A percentile compares a stretch with the other conserved stretches of the same genome.
Evolutionary conservation across 305 asterid genomes (phyloP).

Genomic region (Fraxinus greggii): DNA sequence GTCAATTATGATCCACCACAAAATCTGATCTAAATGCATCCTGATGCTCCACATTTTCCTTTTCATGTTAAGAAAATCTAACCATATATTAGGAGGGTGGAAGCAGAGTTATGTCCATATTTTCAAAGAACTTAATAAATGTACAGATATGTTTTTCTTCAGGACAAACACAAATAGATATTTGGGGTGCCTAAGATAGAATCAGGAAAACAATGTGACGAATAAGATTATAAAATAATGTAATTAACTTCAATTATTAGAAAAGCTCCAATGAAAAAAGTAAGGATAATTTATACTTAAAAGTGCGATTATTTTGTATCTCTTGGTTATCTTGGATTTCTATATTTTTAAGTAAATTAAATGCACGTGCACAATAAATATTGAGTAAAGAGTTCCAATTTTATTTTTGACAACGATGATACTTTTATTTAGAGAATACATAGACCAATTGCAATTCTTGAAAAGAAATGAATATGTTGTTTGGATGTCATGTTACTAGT

Average conservation of each 20-base stretch:
- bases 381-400: not conserved
- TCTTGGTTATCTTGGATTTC: not conserved
- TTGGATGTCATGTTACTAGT: not conserved
- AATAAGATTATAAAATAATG: not conserved
- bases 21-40: not conserved
- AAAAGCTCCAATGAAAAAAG: not conserved
- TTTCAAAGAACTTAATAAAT: not conserved
- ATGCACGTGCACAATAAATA: not conserved
- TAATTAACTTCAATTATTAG: not conserved
- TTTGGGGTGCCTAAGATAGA: not conserved
- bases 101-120: not conserved
- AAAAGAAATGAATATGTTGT: not conserved
- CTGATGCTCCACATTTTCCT: constrained; percentile 9
- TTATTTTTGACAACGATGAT: not conserved
- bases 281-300: not conserved
- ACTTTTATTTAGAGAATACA: not conserved
- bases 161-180: not conserved
- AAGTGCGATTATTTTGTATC: not conserved
- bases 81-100: not conserved
- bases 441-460: not conserved
- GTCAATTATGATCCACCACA: not conserved
- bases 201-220: not conserved
- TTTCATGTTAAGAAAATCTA: not conserved
- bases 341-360: not conserved
- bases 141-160: not conserved